Evolutionary conservation across 108 stramenopile genomes (phyloP).

Genomic region (Pseudonitzschia multistriata): DNA sequence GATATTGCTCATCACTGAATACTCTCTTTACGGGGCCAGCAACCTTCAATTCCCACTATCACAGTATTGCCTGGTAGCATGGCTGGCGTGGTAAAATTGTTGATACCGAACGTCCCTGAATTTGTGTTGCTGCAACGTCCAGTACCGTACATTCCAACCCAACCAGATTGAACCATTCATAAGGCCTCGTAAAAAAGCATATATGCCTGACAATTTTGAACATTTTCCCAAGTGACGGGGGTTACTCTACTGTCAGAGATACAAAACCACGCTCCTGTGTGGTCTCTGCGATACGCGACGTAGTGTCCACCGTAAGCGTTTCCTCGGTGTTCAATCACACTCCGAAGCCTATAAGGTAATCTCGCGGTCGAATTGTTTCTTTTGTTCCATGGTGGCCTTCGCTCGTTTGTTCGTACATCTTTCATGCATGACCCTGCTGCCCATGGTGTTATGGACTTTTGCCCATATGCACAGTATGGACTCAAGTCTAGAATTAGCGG

Average conservation of each 20-base stretch:
- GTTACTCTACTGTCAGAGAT: constrained; percentile 64
- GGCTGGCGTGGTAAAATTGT: too few species aligned
- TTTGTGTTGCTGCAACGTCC: too few species aligned
- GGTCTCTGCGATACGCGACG: constrained; percentile 60
- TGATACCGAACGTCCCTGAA: too few species aligned
- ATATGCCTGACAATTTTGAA: constrained; percentile 73
- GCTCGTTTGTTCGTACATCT: background rate
- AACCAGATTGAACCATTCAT: background rate
- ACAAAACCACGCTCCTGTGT: constrained; percentile 45
- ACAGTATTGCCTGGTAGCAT: too few species aligned
- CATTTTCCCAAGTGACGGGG: constrained; percentile 54
- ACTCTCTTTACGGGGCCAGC: too few species aligned
- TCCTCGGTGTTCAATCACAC: constrained; percentile 80
- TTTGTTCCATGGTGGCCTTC: background rate
- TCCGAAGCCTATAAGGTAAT: constrained; percentile 56
- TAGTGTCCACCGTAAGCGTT: constrained; percentile 77
- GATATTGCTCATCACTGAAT: too few species aligned
- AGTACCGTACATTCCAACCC: too few species aligned
- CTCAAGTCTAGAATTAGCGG: constrained; percentile 56
- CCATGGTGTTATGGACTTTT: constrained; percentile 22
- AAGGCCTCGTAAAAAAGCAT: constrained; percentile 80
- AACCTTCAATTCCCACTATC: too few species aligned
- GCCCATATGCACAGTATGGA: constrained; percentile 63
- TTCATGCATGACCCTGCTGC: constrained; percentile 29
- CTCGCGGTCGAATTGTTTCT: background rate